Evolutionary conservation across 1,284 basidiomycete genomes (phyloP).

Genomic region (Ustilago cynodontis): DNA sequence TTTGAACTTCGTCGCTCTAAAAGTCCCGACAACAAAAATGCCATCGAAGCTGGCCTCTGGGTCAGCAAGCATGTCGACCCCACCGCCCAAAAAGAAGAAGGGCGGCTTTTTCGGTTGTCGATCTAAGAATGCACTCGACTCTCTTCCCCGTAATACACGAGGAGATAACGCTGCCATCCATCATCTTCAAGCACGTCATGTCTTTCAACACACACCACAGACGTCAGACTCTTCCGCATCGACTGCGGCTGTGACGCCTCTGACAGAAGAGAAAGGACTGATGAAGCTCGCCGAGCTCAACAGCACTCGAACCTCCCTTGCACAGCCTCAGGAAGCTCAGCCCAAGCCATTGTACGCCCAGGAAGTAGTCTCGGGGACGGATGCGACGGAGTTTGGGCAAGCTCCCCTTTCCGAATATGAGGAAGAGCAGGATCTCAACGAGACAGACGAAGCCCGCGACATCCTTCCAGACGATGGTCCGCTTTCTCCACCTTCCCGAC

Average conservation of each 20-base stretch:
- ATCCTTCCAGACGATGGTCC: conserved; percentile 22
- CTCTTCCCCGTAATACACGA: conserved; percentile 43
- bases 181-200: conserved; percentile 37
- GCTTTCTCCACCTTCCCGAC: conserved; percentile 5
- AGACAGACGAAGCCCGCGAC: conserved; percentile 38
- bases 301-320: not conserved
- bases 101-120: conserved; percentile 51
- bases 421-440: conserved; percentile 9
- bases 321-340: not conserved
- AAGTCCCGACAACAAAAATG: conserved; percentile 5
- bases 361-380: conserved; percentile 10
- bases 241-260: conserved; percentile 16
- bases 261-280: conserved; percentile 27
- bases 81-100: conserved; percentile 38
- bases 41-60: conserved; percentile 24
- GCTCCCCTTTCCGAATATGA: not conserved
- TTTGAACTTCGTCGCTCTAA: too few relatives aligned
- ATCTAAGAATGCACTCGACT: conserved; percentile 52
- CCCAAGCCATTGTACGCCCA: conserved; percentile 29
- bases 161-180: conserved; percentile 46
- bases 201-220: conserved; percentile 26
- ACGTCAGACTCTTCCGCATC: conserved; percentile 15
- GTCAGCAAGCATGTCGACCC: conserved; percentile 21
- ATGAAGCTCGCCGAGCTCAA: conserved; percentile 25
- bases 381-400: conserved; percentile 1